A percentile compares a stretch with the other conserved stretches of the same genome.
Evolutionary conservation across 306 rosid genomes (phyloP).

Genomic region (Acacia melanoxylon): DNA sequence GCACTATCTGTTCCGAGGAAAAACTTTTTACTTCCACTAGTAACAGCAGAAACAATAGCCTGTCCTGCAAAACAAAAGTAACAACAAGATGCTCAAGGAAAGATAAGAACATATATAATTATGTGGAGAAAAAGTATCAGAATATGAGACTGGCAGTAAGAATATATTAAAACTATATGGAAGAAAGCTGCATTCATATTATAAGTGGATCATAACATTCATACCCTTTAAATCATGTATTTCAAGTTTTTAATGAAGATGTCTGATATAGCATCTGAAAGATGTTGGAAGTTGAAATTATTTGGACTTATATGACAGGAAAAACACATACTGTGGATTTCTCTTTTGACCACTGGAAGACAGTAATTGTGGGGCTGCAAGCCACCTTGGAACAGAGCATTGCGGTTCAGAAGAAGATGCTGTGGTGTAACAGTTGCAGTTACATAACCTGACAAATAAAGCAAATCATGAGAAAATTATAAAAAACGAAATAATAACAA

Average conservation of each 20-base stretch:
- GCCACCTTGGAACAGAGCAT: conserved; percentile 90
- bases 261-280: background rate
- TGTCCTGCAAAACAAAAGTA: conserved; percentile 47
- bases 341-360: conserved; percentile 77
- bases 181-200: background rate
- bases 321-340: conserved; percentile 67
- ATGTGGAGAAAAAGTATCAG: conserved; percentile 11
- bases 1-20: conserved; percentile 97
- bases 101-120: conserved; percentile 15
- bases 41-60: conserved; percentile 81
- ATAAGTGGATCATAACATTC: background rate
- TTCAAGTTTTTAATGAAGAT: conserved; percentile 18
- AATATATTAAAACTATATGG: background rate
- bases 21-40: conserved; percentile 76
- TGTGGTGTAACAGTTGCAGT: conserved; percentile 95
- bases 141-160: background rate
- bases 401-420: conserved; percentile 83
- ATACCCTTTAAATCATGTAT: background rate
- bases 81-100: background rate
- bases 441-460: conserved; percentile 52
- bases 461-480: conserved; percentile 14
- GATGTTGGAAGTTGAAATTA: background rate
- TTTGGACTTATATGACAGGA: background rate
- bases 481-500: conserved; percentile 7
- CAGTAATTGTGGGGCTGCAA: conserved; percentile 93